Base-by-base conservation (phyloP, 2,329 filamentous ascomycete genomes). In the Lasiodiplodia theobromae region DNA sequence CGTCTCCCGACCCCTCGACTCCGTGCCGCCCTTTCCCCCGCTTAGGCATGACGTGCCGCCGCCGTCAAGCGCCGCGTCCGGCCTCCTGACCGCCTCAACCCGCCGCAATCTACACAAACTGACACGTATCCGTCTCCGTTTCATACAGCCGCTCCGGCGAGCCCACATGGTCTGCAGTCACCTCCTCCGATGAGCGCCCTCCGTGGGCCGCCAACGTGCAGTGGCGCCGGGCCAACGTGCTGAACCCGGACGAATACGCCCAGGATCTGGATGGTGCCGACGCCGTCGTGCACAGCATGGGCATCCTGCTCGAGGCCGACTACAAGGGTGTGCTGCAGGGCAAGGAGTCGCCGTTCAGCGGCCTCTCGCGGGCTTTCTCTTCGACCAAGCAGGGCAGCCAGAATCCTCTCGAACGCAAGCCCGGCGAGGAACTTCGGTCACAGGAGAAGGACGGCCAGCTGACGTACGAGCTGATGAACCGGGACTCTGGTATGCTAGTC, bases 391-490 rank as follows among this genome's bases (percentile, higher is more conserved):
- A 79, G 82, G 75, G 88, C 68, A 88, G 88, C 66, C 86, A 82
- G 75, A 92, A 96, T 78, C 93, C 92, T 2, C 83, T 96, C 21
- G 86, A 90, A 70, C 85, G 86, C 66, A 82, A 83, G 64, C 79
- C 84, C 52, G 88, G 86, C 70, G 79, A 82, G 70, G 85, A 87
- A 70, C 85, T 94, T 72, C 85, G 86, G 72, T 86, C 90, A 0
- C 85, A 89, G 65, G 89, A 92, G 78, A 86, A 84, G 56, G 89
- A 89, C 73, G 89, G 90, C 31, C 92, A 96, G 81, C 85, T 97
- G 74, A 97, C 95, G 21, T 99, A 99, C 83, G 96, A 98, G 83
- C 86, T 94, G 70, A 97, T 99, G 93, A 99, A 99, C 82, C 88
- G 96, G 68, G 95, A 98, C 82, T 86, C 86, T 53, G 85, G 86